Evolutionary conservation across 345 rosid species (phyloP).

Genomic region (Aquilaria malaccensis): DNA sequence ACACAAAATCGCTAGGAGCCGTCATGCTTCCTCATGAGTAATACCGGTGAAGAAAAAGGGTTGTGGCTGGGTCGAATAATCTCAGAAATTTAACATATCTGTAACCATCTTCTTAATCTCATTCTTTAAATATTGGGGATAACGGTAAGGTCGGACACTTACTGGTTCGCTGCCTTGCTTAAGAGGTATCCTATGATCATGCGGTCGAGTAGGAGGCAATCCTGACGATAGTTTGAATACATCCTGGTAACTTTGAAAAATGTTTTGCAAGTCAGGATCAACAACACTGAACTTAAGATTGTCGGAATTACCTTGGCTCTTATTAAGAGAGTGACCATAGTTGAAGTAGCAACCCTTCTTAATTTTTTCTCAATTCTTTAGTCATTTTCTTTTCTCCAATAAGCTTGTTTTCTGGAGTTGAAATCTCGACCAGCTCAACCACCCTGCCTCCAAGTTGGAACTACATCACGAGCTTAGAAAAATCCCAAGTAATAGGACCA

Average conservation of each 20-base stretch:
- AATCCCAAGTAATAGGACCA: too few species aligned
- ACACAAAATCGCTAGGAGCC: background rate
- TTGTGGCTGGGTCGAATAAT: background rate
- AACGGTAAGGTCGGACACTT: background rate
- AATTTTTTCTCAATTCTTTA: background rate
- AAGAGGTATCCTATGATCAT: background rate
- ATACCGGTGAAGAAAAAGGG: background rate
- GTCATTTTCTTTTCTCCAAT: too few species aligned
- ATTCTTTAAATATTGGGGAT: background rate
- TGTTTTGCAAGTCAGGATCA: too few species aligned
- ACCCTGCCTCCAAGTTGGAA: too few species aligned
- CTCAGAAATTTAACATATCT: background rate
- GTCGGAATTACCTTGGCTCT: background rate
- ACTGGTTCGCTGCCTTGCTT: background rate
- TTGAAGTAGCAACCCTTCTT: background rate
- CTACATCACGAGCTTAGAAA: too few species aligned
- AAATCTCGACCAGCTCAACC: too few species aligned
- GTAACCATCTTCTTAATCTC: background rate
- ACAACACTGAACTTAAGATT: too few species aligned
- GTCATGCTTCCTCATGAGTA: background rate
- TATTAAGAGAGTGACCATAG: too few species aligned
- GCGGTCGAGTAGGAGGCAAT: background rate
- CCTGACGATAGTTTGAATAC: background rate
- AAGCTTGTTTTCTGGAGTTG: too few species aligned
- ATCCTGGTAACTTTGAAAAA: background rate